phyloP scores from a whole-genome alignment of 768 basidiomycete species.

The Suillus cothurnatus region DNA sequence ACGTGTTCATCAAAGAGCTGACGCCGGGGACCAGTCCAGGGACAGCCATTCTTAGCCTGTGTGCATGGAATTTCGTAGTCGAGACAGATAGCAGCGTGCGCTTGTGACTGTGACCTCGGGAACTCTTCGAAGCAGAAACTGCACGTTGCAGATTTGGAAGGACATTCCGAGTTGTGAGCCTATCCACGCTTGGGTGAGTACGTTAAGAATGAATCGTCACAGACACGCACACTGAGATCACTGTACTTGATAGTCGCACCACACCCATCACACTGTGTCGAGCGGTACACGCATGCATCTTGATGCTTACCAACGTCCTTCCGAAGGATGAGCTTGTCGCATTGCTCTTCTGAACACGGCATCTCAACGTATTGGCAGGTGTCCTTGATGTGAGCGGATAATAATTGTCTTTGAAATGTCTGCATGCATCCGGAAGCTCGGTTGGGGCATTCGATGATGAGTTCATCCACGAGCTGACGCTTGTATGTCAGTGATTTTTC shows the following conservation, averaged over 20 bases:
- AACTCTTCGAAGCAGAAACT: slow-evolving; percentile 42
- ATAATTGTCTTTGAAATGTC: slow-evolving; percentile 66
- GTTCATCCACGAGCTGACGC: slow-evolving; percentile 78
- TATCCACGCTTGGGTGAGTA: slow-evolving; percentile 20
- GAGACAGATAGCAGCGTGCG: slow-evolving; percentile 43
- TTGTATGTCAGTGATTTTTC: slow-evolving; percentile 9
- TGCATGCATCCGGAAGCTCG: slow-evolving; percentile 58
- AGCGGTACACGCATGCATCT: slow-evolving; percentile 38
- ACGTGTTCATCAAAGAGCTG: slow-evolving; percentile 40
- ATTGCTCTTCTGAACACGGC: slow-evolving; percentile 49
- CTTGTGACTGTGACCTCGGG: slow-evolving; percentile 33
- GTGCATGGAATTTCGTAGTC: slow-evolving; percentile 42
- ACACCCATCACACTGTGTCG: slow-evolving; percentile 43
- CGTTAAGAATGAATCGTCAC: slow-evolving; percentile 6
- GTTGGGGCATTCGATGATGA: slow-evolving; percentile 72
- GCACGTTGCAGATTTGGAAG: slow-evolving; percentile 39
- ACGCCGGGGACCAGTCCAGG: slow-evolving; percentile 50
- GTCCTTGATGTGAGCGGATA: slow-evolving; percentile 63
- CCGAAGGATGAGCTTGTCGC: slow-evolving; percentile 45
- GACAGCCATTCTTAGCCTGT: slow-evolving; percentile 53
- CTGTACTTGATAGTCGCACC: slow-evolving; percentile 34
- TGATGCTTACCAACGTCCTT: slow-evolving; percentile 49
- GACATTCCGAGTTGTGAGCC: slow-evolving; percentile 44
- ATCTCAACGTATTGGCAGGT: slow-evolving; percentile 60
- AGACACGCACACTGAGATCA: slow-evolving; percentile 40